Evolutionary conservation across 2,329 filamentous ascomycete species (phyloP).

Genomic region (Acrocalymma vagum): DNA sequence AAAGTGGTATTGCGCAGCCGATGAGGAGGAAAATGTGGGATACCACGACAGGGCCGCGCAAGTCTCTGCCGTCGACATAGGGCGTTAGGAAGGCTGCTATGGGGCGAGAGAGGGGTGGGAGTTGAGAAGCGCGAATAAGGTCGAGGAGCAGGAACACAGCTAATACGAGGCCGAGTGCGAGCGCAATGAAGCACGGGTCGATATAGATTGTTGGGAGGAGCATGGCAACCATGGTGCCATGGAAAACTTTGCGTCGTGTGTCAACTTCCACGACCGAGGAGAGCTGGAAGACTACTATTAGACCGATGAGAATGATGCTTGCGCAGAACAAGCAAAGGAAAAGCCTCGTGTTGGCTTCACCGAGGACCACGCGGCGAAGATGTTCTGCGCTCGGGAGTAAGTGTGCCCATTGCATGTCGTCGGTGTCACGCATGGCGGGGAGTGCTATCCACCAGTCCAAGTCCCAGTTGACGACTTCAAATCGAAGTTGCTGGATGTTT

Average conservation of each 20-base stretch:
- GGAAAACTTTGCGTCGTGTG: slow-evolving; percentile 94
- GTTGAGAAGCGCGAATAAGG: slow-evolving; percentile 86
- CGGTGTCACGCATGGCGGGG: slow-evolving; percentile 56
- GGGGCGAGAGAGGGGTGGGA: slow-evolving; percentile 87
- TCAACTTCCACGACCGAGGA: slow-evolving; percentile 87
- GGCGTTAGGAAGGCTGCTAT: slow-evolving; percentile 88
- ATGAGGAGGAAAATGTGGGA: slow-evolving; percentile 96
- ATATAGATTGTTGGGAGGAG: slow-evolving; percentile 86
- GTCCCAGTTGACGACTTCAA: slow-evolving; percentile 72
- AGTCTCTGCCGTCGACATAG: slow-evolving; percentile 92
- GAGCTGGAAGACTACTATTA: slow-evolving; percentile 77
- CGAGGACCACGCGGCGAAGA: slow-evolving; percentile 70
- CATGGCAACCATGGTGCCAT: slow-evolving; percentile 98
- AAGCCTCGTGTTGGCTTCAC: slow-evolving; percentile 83
- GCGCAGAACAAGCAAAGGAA: slow-evolving; percentile 78
- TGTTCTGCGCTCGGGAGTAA: slow-evolving; percentile 61
- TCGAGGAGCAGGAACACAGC: slow-evolving; percentile 89
- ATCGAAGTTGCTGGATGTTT: slow-evolving; percentile 75
- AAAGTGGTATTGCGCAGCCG: slow-evolving; percentile 92
- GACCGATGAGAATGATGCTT: slow-evolving; percentile 72
- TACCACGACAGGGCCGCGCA: slow-evolving; percentile 92
- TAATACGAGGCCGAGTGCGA: slow-evolving; percentile 82
- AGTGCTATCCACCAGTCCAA: slow-evolving; percentile 80
- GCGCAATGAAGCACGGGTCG: slow-evolving; percentile 82
- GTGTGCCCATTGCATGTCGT: slow-evolving; percentile 17